These are phyloP conservation scores for Pseudocercospora pini-densiflorae DNA, from an alignment of 2,329 filamentous ascomycete species.

Conservation along the genomic window DNA sequence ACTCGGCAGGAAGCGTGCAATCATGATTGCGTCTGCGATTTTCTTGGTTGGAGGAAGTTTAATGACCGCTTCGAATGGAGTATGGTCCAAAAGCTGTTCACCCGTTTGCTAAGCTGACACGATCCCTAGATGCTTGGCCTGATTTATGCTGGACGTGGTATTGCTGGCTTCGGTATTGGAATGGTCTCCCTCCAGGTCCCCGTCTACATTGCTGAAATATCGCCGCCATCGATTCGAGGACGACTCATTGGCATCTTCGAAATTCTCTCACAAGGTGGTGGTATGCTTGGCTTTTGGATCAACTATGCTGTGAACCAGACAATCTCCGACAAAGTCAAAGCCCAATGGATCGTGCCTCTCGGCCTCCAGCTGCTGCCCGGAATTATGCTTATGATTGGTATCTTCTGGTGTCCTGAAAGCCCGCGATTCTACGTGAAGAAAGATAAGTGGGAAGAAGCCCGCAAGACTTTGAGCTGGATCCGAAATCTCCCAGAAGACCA, in stretches of 20 bases:
- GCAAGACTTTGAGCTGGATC: conserved; percentile 48
- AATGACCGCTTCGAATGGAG: conserved; percentile 31
- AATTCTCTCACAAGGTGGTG: conserved; percentile 67
- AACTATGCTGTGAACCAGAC: conserved; percentile 47
- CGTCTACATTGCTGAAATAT: conserved; percentile 46
- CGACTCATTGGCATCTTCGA: conserved; percentile 70
- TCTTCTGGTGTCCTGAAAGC: conserved; percentile 44
- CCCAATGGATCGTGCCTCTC: conserved; percentile 68
- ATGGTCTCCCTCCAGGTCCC: conserved; percentile 44
- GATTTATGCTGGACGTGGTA: conserved; percentile 43
- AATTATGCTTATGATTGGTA: conserved; percentile 41
- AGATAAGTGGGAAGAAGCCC: conserved; percentile 44
- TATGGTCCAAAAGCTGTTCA: background rate
- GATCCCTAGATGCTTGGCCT: conserved; percentile 39
- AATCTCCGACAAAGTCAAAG: conserved; percentile 52
- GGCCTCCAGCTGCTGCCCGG: conserved; percentile 51
- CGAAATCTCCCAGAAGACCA: conserved; percentile 51
- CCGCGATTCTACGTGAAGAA: conserved; percentile 35
- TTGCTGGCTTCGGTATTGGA: conserved; percentile 47
- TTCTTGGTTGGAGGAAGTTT: conserved; percentile 50
- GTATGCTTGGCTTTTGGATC: conserved; percentile 52
- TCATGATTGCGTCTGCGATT: conserved; percentile 51
- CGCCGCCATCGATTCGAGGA: conserved; percentile 67
- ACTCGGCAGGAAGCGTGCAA: conserved; percentile 54
- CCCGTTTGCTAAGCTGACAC: background rate